Conservation (phyloP, 345 rosid genomes). For the Punica granatum region DNA sequence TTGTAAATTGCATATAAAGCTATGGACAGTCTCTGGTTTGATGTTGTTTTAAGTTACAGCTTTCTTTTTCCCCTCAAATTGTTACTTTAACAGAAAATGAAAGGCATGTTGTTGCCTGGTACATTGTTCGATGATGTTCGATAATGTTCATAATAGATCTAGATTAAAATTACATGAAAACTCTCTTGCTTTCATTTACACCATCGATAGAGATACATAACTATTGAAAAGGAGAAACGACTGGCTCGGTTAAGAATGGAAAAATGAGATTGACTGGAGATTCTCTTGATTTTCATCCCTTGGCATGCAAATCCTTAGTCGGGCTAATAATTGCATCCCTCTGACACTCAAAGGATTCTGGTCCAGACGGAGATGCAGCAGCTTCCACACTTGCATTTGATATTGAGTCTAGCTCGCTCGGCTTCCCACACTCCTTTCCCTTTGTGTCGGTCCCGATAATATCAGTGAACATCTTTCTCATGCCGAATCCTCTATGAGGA, state of each 20-base stretch:
- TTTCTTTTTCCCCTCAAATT: no score
- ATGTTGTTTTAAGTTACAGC: no score
- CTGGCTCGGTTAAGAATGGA: background rate
- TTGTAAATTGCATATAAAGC: no score
- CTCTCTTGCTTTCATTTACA: background rate
- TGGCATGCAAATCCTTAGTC: conserved; percentile 8
- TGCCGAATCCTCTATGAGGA: conserved; percentile 46
- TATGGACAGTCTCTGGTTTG: no score
- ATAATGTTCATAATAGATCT: no score
- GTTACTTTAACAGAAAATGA: no score
- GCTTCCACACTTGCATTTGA: conserved; percentile 12
- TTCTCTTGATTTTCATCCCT: background rate
- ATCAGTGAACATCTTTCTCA: conserved; percentile 69
- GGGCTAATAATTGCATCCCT: background rate
- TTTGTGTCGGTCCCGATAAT: conserved; percentile 47
- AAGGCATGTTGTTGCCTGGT: no score
- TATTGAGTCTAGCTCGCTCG: conserved; percentile 13
- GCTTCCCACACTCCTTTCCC: conserved; percentile 26
- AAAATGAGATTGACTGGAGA: background rate
- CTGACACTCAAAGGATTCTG: conserved; percentile 9
- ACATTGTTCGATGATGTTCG: no score
- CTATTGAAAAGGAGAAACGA: no score
- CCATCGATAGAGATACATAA: no score
- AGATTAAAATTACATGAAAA: background rate
- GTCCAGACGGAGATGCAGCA: conserved; percentile 21